A percentile compares a stretch with the other conserved stretches of the same genome.
Evolutionary conservation across 2,329 filamentous ascomycete genomes (phyloP).

Genomic region (Cordyceps militaris): DNA sequence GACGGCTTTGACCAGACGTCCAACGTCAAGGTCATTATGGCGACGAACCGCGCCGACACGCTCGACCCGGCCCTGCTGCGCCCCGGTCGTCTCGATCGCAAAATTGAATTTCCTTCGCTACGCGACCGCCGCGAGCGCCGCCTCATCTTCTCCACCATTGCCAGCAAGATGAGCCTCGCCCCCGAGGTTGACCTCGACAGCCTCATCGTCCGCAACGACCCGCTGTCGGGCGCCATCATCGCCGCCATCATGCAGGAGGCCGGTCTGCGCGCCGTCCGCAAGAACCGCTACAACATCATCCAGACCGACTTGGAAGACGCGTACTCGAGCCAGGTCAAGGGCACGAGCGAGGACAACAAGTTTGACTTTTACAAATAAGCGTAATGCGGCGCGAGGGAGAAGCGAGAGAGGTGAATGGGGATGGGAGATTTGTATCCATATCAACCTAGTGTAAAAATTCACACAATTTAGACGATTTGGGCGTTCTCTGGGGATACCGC

Average conservation of each 20-base stretch:
- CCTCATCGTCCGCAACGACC: constrained; percentile 93
- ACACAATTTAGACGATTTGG: constrained; percentile 1
- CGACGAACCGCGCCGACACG: constrained; percentile 95
- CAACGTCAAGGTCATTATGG: constrained; percentile 99
- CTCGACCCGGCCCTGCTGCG: constrained; percentile 91
- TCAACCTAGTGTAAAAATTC: constrained; percentile 2
- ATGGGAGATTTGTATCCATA: constrained; percentile 9
- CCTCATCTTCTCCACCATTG: constrained; percentile 96
- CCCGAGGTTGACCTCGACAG: constrained; percentile 96
- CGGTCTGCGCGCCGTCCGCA: constrained; percentile 84
- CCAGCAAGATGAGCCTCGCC: constrained; percentile 91
- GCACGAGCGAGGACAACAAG: constrained; percentile 56
- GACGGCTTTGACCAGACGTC: constrained; percentile 98
- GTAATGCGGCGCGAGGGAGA: background rate
- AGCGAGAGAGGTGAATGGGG: background rate
- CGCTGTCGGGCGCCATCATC: constrained; percentile 89
- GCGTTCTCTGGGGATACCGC: too few relatives aligned
- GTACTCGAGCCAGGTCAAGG: constrained; percentile 95
- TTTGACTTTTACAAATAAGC: constrained; percentile 87
- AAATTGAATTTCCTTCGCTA: constrained; percentile 97
- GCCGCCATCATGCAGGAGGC: constrained; percentile 99
- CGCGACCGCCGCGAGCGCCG: constrained; percentile 90
- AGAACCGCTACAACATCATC: constrained; percentile 99
- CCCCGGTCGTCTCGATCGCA: constrained; percentile 90
- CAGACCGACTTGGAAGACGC: constrained; percentile 95